These are phyloP conservation scores for Thermomyces lanuginosus DNA, from an alignment of 2,329 filamentous ascomycete species.

Conservation along the genomic window DNA sequence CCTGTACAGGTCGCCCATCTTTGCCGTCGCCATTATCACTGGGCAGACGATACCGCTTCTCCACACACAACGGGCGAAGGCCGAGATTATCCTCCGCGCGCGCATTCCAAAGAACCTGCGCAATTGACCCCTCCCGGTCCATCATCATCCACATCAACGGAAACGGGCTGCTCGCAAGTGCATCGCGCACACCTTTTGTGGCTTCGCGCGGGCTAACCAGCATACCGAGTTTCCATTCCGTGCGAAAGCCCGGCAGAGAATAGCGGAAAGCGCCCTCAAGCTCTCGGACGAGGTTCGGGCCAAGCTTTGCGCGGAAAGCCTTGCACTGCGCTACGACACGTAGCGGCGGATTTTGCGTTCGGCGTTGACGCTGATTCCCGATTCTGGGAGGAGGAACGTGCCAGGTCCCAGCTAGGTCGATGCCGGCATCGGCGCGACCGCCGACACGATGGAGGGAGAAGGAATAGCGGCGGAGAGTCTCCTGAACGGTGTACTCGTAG, in stretches of 20 bases:
- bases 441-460: slow-evolving; percentile 29
- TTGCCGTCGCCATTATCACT: slow-evolving; percentile 1
- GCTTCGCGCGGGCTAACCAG: slow-evolving; percentile 53
- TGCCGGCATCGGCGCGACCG: slow-evolving; percentile 30
- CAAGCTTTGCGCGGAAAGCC: slow-evolving; percentile 25
- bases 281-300: slow-evolving; percentile 30
- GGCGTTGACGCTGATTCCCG: no score
- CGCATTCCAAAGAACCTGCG: slow-evolving; percentile 31
- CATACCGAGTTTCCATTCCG: slow-evolving; percentile 48
- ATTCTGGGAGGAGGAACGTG: no score
- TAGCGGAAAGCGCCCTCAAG: slow-evolving; percentile 53
- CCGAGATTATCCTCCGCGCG: slow-evolving; percentile 23
- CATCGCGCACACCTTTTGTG: slow-evolving; percentile 62
- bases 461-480: slow-evolving; percentile 23
- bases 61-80: slow-evolving; percentile 22
- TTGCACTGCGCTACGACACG: slow-evolving; percentile 34
- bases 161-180: slow-evolving; percentile 48
- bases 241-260: slow-evolving; percentile 58
- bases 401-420: slow-evolving; percentile 33
- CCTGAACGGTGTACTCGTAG: slow-evolving; percentile 31
- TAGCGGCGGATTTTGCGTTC: slow-evolving; percentile 14
- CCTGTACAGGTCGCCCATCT: slow-evolving; percentile 9
- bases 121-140: slow-evolving; percentile 20
- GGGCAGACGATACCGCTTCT: slow-evolving; percentile 16
- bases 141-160: slow-evolving; percentile 51